Base-by-base conservation (phyloP, 2,329 filamentous ascomycete genomes). In the Aspergillus sp. region DNA sequence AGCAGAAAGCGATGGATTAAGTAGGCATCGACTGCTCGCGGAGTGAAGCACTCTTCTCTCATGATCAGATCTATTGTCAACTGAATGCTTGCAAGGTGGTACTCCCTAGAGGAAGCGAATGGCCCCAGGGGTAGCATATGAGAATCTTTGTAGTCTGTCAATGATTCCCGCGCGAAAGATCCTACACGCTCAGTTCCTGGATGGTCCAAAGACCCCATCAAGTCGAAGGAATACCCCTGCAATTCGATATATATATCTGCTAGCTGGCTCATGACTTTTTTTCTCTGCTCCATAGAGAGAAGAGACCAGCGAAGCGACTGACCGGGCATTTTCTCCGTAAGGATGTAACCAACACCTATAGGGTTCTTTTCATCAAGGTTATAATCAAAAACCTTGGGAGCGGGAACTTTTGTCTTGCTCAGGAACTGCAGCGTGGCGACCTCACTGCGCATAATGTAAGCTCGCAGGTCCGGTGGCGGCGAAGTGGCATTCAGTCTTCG, bases 291-390 rank as follows among this genome's bases (percentile, higher is more conserved):
- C 30, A 57, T 48, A 44, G 65, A 70, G n/a, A 73, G 61, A 45
- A 68, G 30, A n/a, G 66, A 62, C 73, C 72, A 78, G 39, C 64
- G 63, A n/a, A 79, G 58, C 30, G 74, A 71, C 33, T 64, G 74
- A 7, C 76, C 75, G 5, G 70, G 67, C 27, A 80, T 54, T 58
- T 78, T 80, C 41, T 79, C 74, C 69, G 78, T 76, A 8, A 79
- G 67, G 47, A 80, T 78, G 58, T 74, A 79, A 3, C 71, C 68
- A 51, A 75, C 71, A 15, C 76, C 74, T 13, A 79, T 67, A 22
- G 66, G 61, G 57, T 77, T 76, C 4, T 49, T n/a, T 30, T 65
- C 61, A 13, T 70, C 68, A 9, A 74, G 57, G n/a, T 65, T 66
- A 49, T 70, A 78, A 41, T 78, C 74, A 52, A 73, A 70, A 1